These are phyloP conservation scores for Emericellopsis cladophorae DNA, from an alignment of 2,329 filamentous ascomycete species.

Conservation along the genomic window DNA sequence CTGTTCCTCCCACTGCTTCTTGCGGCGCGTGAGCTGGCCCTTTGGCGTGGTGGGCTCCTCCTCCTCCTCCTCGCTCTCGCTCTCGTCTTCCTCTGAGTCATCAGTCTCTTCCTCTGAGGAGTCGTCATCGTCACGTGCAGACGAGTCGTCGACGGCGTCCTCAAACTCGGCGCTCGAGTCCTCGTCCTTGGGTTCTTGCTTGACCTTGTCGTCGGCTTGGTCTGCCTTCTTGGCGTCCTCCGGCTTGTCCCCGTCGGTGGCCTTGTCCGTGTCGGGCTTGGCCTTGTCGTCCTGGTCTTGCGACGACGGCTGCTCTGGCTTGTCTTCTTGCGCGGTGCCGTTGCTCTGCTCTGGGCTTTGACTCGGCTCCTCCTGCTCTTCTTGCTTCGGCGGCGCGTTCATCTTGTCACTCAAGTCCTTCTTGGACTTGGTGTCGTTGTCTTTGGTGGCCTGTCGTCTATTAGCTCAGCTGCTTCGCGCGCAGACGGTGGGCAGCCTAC, in stretches of 20 bases:
- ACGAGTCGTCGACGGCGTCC: constrained; percentile 1
- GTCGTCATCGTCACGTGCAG: constrained; percentile 1
- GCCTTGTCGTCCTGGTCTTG: constrained; percentile 2
- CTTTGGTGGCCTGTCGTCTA: not conserved
- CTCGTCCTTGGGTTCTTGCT: constrained; percentile 1
- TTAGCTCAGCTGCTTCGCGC: not conserved
- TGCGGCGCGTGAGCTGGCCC: constrained; percentile 1
- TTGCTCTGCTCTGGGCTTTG: constrained; percentile 3
- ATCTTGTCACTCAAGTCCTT: not conserved
- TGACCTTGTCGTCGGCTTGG: too few relatives aligned
- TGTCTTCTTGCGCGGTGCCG: not conserved
- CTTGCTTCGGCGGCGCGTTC: constrained; percentile 3
- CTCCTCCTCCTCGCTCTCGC: constrained; percentile 3
- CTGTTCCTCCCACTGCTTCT: constrained; percentile 1
- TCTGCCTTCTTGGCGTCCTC: not conserved
- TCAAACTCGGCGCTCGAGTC: constrained; percentile 4
- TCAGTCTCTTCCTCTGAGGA: not conserved
- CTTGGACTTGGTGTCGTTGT: constrained; percentile 1
- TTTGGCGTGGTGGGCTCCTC: constrained; percentile 5
- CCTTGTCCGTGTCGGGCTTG: not conserved
- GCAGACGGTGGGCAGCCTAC: too few relatives aligned
- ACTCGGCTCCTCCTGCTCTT: constrained; percentile 1
- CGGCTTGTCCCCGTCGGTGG: constrained; percentile 2
- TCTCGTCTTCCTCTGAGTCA: constrained; percentile 2
- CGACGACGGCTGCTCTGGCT: not conserved